Evolutionary conservation across 2,329 filamentous ascomycete genomes (phyloP).

Genomic region (Alternaria sp.): DNA sequence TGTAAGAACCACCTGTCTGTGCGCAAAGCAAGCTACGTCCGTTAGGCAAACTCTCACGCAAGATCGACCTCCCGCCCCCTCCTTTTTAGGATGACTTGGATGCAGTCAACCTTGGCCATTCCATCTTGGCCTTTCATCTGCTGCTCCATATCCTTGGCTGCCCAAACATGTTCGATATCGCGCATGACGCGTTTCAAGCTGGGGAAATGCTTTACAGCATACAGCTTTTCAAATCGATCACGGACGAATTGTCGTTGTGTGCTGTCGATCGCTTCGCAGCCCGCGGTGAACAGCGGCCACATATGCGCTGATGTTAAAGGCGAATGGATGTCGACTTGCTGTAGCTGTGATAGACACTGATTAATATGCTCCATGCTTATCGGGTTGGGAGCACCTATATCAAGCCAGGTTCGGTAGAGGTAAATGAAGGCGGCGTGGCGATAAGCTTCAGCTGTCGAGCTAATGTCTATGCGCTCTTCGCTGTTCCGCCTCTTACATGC

Average conservation of each 20-base stretch:
- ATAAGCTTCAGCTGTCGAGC: constrained; percentile 36
- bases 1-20: no score
- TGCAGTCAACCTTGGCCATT: constrained; percentile 41
- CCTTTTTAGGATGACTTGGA: constrained; percentile 35
- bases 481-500: neutral
- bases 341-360: constrained; percentile 29
- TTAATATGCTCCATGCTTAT: constrained; percentile 37
- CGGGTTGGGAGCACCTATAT: constrained; percentile 39
- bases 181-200: constrained; percentile 33
- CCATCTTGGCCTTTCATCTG: constrained; percentile 27
- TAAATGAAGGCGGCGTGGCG: constrained; percentile 45
- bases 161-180: constrained; percentile 41
- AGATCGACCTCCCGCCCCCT: constrained; percentile 40
- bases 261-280: constrained; percentile 33
- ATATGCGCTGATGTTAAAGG: constrained; percentile 36
- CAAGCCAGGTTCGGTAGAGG: constrained; percentile 42
- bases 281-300: constrained; percentile 44
- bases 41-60: constrained; percentile 16
- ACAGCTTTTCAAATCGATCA: constrained; percentile 35
- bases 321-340: constrained; percentile 23
- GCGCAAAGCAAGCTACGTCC: no score
- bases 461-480: constrained; percentile 18
- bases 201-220: constrained; percentile 28
- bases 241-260: constrained; percentile 34
- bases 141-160: constrained; percentile 35